phyloP scores from a whole-genome alignment of 164 flowering plant genomes.

The Houttuynia cordata region DNA sequence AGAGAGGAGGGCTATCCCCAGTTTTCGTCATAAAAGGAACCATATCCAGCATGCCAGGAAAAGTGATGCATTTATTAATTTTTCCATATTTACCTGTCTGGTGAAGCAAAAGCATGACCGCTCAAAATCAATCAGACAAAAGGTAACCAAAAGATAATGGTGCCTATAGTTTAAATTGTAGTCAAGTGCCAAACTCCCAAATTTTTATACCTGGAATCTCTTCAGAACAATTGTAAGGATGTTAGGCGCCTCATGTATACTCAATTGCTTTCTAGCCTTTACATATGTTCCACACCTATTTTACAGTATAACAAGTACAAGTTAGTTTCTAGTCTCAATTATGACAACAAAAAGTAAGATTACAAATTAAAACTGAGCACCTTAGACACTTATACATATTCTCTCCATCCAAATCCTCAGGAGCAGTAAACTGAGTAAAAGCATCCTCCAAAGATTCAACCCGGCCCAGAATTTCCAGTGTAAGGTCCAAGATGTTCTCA shows the following conservation, averaged over 20 bases:
- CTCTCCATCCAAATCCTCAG: conserved; percentile 87
- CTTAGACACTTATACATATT: conserved; percentile 88
- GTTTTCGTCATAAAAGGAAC: conserved; percentile 74
- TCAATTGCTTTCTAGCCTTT: conserved; percentile 70
- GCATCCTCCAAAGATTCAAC: conserved; percentile 84
- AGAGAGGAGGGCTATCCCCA: conserved; percentile 64
- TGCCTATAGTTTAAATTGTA: background rate
- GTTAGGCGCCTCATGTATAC: conserved; percentile 80
- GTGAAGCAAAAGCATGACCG: conserved; percentile 6
- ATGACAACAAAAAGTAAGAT: background rate
- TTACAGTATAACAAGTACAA: conserved; percentile 1
- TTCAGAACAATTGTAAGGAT: conserved; percentile 78
- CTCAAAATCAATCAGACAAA: background rate
- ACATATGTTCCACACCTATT: conserved; percentile 72
- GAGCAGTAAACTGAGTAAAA: conserved; percentile 62
- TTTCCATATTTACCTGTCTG: conserved; percentile 90
- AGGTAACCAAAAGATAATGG: background rate
- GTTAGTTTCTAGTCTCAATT: background rate
- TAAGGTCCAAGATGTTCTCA: conserved; percentile 88
- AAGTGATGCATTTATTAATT: conserved; percentile 66
- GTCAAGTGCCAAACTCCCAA: too few species aligned
- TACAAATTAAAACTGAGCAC: conserved; percentile 19
- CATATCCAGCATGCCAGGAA: conserved; percentile 86
- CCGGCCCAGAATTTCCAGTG: conserved; percentile 78
- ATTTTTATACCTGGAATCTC: conserved; percentile 72